Evolutionary conservation across 371 early-diverging fungal genomes (phyloP), one percentile per base, ranked within the genome.

Genomic region (Mucor indicus): DNA sequence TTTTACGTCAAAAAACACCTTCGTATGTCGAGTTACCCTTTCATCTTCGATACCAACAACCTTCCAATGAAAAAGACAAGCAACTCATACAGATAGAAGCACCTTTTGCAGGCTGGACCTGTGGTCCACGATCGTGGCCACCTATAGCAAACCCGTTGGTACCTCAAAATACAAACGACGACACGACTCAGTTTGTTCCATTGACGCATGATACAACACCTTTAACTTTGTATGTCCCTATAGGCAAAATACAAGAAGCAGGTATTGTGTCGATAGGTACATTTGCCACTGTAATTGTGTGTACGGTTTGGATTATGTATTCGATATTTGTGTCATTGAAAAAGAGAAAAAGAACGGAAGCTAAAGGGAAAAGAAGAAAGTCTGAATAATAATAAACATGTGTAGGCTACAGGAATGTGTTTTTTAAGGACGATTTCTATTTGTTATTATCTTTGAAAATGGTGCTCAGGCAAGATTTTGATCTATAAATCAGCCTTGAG

Each of bases 361-460:
- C 68, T 21, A 76, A 76, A 46, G 76, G 76, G 20, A 76, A 76
- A 40, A 57, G 72, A 56, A 69, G 72, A 38, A 62, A 62, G 21
- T 72, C 76, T 27, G 72, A 76, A 45, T 76, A 64, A 43, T n/a
- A n/a, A n/a, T n/a, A n/a, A n/a, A n/a, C n/a, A n/a, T n/a, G n/a
- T n/a, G n/a, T n/a, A n/a, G n/a, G n/a, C n/a, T n/a, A n/a, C n/a
- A n/a, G n/a, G n/a, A n/a, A n/a, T n/a, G n/a, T n/a, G n/a, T n/a
- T n/a, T n/a, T n/a, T n/a, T n/a, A n/a, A n/a, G n/a, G n/a, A n/a
- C n/a, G n/a, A n/a, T n/a, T n/a, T n/a, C n/a, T n/a, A n/a, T n/a
- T n/a, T n/a, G n/a, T n/a, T n/a, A n/a, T n/a, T n/a, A n/a, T n/a
- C n/a, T n/a, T n/a, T n/a, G n/a, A n/a, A n/a, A n/a, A n/a, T n/a